Percentiles rank a stretch among this genome's conserved stretches.
These are phyloP conservation scores for Metschnikowia matae DNA, from an alignment of 805 yeast genomes.

Conservation along the genomic window DNA sequence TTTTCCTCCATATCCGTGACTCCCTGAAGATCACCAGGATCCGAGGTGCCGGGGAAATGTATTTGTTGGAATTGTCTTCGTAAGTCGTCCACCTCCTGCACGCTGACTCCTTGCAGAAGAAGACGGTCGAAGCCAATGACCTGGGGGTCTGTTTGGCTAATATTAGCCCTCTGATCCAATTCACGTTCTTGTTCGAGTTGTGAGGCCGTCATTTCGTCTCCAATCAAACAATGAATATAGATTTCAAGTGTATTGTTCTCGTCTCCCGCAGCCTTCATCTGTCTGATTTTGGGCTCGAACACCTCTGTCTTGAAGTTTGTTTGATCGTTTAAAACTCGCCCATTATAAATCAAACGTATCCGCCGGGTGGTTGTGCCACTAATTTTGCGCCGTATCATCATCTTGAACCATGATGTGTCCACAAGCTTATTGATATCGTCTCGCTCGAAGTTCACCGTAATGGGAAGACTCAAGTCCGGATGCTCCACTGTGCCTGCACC, in stretches of 20 bases:
- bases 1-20: slow-evolving; percentile 41
- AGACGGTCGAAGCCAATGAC: slow-evolving; percentile 83
- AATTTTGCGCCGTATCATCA: slow-evolving; percentile 25
- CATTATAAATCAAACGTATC: slow-evolving; percentile 64
- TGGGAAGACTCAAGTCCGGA: slow-evolving; percentile 28
- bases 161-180: slow-evolving; percentile 49
- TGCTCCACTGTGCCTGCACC: slow-evolving; percentile 17
- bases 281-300: slow-evolving; percentile 26
- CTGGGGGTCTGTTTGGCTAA: slow-evolving; percentile 49
- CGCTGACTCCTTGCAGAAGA: slow-evolving; percentile 77
- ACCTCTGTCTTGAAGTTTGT: slow-evolving; percentile 54
- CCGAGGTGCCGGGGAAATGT: slow-evolving; percentile 46
- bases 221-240: slow-evolving; percentile 78
- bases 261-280: slow-evolving; percentile 12
- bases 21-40: slow-evolving; percentile 16
- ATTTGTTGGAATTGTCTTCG: slow-evolving; percentile 70
- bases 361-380: slow-evolving; percentile 30
- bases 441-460: slow-evolving; percentile 23
- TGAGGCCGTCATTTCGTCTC: slow-evolving; percentile 52
- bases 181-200: slow-evolving; percentile 60
- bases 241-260: slow-evolving; percentile 25
- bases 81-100: slow-evolving; percentile 66
- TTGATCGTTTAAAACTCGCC: slow-evolving; percentile 56
- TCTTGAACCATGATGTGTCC: slow-evolving; percentile 29
- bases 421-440: slow-evolving; percentile 32